Evolutionary conservation across 140 eudicot species (phyloP).

Genomic region (Flaveria floridana): DNA sequence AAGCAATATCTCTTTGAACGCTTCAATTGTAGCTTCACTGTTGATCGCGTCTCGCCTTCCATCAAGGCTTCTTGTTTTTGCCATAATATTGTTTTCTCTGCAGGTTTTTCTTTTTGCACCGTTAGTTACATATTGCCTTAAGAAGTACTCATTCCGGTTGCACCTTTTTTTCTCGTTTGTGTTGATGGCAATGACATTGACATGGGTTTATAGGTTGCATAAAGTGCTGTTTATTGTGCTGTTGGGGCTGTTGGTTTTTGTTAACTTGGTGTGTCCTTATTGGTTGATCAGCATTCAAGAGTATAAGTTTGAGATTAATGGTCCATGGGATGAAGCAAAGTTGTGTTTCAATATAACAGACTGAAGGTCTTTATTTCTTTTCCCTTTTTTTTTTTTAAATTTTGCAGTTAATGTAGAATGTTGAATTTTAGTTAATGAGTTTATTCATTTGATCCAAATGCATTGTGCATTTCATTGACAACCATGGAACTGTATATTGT

Average conservation of each 20-base stretch:
- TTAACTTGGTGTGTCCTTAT: conserved; percentile 81
- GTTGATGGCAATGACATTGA: conserved; percentile 59
- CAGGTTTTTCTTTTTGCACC: conserved; percentile 92
- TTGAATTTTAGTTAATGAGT: not conserved
- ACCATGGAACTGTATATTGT: not conserved
- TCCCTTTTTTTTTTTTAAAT: not conserved
- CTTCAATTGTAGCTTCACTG: conserved; percentile 92
- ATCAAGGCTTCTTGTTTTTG: conserved; percentile 79
- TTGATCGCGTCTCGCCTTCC: conserved; percentile 92
- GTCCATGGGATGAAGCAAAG: conserved; percentile 99
- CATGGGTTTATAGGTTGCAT: conserved; percentile 55
- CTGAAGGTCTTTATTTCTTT: conserved; percentile 29
- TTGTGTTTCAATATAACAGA: conserved; percentile 82
- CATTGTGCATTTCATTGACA: not conserved
- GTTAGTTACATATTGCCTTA: conserved; percentile 65
- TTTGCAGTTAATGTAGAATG: conserved; percentile 2
- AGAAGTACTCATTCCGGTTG: conserved; percentile 66
- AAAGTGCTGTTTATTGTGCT: conserved; percentile 54
- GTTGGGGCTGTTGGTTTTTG: conserved; percentile 60
- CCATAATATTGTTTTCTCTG: conserved; percentile 81
- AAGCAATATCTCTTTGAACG: conserved; percentile 77
- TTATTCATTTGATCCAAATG: not conserved
- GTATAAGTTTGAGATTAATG: conserved; percentile 95
- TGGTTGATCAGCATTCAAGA: conserved; percentile 90
- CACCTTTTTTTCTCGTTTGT: conserved; percentile 60